Conservation (phyloP, 495 filamentous ascomycete species). For the Aspergillus sclerotioniger region DNA sequence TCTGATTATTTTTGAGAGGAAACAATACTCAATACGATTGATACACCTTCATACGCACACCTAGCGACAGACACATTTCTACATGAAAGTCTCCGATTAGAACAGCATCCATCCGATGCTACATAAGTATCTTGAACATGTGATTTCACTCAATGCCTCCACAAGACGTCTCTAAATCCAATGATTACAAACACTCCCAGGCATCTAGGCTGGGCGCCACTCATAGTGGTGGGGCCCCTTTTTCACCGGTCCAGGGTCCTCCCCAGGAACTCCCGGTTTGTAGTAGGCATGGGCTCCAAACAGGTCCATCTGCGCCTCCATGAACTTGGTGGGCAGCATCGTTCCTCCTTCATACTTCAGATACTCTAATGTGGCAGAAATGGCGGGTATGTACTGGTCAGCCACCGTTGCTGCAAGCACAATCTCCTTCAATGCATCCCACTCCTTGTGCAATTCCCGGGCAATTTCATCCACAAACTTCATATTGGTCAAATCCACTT, state of each 20-base stretch:
- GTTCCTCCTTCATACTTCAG: constrained; percentile 61
- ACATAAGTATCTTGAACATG: neutral
- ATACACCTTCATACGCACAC: neutral
- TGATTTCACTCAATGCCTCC: neutral
- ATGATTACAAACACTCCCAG: neutral
- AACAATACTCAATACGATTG: too few relatives aligned
- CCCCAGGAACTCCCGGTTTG: constrained; percentile 38
- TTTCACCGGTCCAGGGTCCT: constrained; percentile 39
- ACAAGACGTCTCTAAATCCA: neutral
- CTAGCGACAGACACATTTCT: neutral
- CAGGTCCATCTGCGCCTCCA: constrained; percentile 74
- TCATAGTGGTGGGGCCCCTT: constrained; percentile 46
- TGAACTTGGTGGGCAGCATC: constrained; percentile 64
- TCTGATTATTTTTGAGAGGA: too few relatives aligned
- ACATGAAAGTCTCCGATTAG: neutral
- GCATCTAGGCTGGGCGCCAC: constrained; percentile 33
- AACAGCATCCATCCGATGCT: neutral
- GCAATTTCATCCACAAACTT: constrained; percentile 52
- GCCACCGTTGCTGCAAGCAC: constrained; percentile 55
- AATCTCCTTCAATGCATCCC: constrained; percentile 53
- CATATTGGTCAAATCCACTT: constrained; percentile 31
- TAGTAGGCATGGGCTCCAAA: constrained; percentile 74
- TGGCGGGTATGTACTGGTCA: constrained; percentile 63
- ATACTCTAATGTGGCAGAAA: constrained; percentile 67
- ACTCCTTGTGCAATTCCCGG: constrained; percentile 51